Evolutionary conservation across 148 eudicot species (phyloP).

Genomic region (Tetragonia tetragonoides): DNA sequence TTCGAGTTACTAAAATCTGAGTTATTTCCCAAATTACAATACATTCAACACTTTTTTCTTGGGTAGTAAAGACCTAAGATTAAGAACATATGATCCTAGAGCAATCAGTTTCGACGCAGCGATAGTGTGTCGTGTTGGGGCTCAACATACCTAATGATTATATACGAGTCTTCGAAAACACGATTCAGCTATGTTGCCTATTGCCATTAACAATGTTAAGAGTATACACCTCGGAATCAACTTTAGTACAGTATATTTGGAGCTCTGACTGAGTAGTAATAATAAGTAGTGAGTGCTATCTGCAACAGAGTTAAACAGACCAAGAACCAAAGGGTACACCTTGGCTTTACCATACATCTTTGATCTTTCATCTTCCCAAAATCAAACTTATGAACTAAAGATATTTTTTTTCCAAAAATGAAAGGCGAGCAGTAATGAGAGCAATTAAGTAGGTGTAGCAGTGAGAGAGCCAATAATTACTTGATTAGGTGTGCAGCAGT

Average conservation of each 20-base stretch:
- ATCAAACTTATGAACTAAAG: neutral
- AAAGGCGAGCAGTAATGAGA: slow-evolving; percentile 25
- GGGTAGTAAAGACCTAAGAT: too few species aligned
- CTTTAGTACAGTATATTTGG: neutral
- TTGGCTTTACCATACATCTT: neutral
- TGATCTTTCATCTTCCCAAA: neutral
- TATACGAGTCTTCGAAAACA: too few species aligned
- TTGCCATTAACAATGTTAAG: too few species aligned
- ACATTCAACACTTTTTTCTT: too few species aligned
- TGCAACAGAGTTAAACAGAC: neutral
- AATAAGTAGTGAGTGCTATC: neutral
- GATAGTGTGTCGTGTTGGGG: too few species aligned
- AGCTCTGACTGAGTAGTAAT: neutral
- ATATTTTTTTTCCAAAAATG: neutral
- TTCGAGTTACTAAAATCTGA: neutral
- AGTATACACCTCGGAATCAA: too few species aligned
- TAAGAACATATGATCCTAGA: too few species aligned
- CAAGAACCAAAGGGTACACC: neutral
- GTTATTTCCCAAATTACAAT: neutral
- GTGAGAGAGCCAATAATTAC: too few species aligned
- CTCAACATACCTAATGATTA: too few species aligned
- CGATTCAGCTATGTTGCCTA: too few species aligned
- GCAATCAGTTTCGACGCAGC: too few species aligned
- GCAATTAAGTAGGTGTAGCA: slow-evolving; percentile 19
- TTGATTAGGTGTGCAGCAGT: neutral